A percentile compares a stretch with the other conserved stretches of the same genome.
phyloP scores from a whole-genome alignment of 192 early-diverging fungal species.

The Backusella sp. region DNA sequence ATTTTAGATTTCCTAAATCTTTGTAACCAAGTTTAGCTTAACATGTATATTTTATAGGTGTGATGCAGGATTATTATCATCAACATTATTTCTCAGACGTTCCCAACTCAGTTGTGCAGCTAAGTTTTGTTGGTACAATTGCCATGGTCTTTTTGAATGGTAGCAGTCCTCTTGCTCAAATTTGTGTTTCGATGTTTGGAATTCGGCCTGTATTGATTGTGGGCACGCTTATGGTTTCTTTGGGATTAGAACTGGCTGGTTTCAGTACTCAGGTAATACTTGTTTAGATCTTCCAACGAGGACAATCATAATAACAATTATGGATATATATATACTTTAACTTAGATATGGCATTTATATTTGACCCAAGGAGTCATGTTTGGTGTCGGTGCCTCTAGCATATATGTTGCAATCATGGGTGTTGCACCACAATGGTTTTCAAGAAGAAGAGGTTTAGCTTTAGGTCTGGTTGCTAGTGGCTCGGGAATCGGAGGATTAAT shows the following conservation, averaged over 20 bases:
- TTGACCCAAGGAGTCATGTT: slow-evolving; percentile 60
- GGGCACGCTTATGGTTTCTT: slow-evolving; percentile 6
- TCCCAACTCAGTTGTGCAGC: slow-evolving; percentile 12
- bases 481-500: slow-evolving; percentile 71
- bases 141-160: slow-evolving; percentile 3
- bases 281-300: not conserved
- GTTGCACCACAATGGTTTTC: slow-evolving; percentile 58
- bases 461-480: slow-evolving; percentile 57
- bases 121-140: slow-evolving; percentile 27
- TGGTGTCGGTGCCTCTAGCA: slow-evolving; percentile 43
- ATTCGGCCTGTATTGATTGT: slow-evolving; percentile 6
- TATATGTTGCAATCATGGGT: slow-evolving; percentile 28
- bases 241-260: slow-evolving; percentile 23
- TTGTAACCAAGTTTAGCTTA: not conserved
- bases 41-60: slow-evolving; percentile 13
- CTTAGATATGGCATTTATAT: slow-evolving; percentile 60
- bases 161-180: slow-evolving; percentile 22
- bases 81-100: slow-evolving; percentile 19
- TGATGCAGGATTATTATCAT: slow-evolving; percentile 34
- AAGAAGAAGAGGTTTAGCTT: slow-evolving; percentile 51
- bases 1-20: not conserved
- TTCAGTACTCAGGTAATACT: slow-evolving; percentile 15
- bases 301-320: not conserved
- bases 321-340: not conserved
- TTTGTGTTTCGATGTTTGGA: slow-evolving; percentile 16